Base-by-base conservation (phyloP, 208 protist species). In the Porcisia hertigi region DNA sequence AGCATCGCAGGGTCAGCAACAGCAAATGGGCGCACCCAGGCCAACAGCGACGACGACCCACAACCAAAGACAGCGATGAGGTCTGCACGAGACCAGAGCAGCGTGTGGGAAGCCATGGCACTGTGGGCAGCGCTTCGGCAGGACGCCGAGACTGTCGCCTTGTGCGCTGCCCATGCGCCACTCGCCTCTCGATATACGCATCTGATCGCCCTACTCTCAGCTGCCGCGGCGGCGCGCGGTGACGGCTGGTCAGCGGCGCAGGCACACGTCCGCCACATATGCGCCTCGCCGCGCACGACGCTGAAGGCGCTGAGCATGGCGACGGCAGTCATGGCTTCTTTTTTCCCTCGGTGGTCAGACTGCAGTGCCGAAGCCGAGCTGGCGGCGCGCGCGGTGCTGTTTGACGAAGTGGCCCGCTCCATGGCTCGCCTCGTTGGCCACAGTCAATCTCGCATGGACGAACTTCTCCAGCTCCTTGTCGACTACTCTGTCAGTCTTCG, bases 221-320 rank as follows among this genome's bases (percentile, higher is more conserved):
- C 30, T 3, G 77, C 74, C 12, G 77, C 77, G 11, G 63, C 73
- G 60, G 49, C 49, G 49, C 49, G 36, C 58, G 25, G 23, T 41
- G 57, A 49, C 55, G 71, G 43, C 20, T 67, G 59, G 23, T 39
- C 53, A 16, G 71, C 70, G 41, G 69, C 63, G 66, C 49, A 43
- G 43, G 30, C 7, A n/a, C 70, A 74, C 1, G 25, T 77, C 49
- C 75, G 47, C 18, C 76, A 57, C 45, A n/a, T 85, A 18, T 76
- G 76, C 57, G 20, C 30, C 41, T 12, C 76, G 0, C 76, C 73
- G 5, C 73, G 71, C n/a, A 62, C 70, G 25, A 77, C 85, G 57
- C 62, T 47, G 18, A 83, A 85, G 76, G 81, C 86, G 66, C 75
- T 89, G 66, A 80, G 79, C 55, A 73, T 89, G 41, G 75, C 75